These are phyloP conservation scores for Zygosaccharomyces gambellarensis DNA, from an alignment of 805 yeast genomes.

Conservation along the genomic window DNA sequence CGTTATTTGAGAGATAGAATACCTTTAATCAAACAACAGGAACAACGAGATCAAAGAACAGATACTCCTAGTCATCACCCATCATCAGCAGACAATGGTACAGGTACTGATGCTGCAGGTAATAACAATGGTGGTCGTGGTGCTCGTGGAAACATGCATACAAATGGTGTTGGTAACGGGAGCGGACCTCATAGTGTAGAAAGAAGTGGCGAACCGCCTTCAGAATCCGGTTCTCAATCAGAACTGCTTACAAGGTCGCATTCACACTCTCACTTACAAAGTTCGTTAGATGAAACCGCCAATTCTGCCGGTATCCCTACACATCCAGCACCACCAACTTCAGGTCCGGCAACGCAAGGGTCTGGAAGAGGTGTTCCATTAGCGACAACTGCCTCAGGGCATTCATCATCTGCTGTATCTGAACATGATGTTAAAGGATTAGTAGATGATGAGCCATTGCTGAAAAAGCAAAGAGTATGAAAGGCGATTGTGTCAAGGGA, in stretches of 20 bases:
- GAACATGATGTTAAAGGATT: conserved; percentile 14
- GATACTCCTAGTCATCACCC: conserved; percentile 6
- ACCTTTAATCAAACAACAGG: conserved; percentile 34
- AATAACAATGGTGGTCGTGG: neutral
- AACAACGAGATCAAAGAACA: conserved; percentile 3
- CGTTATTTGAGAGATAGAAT: conserved; percentile 58
- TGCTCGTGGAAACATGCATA: neutral
- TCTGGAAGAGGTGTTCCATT: conserved; percentile 8
- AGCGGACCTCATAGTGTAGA: neutral
- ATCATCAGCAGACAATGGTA: conserved; percentile 4
- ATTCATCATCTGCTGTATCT: conserved; percentile 12
- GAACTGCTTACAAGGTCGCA: conserved; percentile 6
- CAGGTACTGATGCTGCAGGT: conserved; percentile 1
- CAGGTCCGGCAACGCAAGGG: conserved; percentile 8
- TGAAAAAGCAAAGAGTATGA: conserved; percentile 17
- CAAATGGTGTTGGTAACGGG: neutral
- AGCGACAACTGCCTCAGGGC: conserved; percentile 9
- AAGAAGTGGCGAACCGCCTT: neutral
- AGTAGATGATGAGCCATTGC: conserved; percentile 16
- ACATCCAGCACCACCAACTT: conserved; percentile 8
- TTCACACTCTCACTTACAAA: conserved; percentile 10
- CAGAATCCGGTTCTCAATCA: conserved; percentile 1
- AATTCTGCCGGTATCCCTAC: neutral
- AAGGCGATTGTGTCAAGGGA: neutral
- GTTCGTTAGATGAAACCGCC: neutral